Evolutionary conservation across 352 stramenopile species (phyloP), one percentile per base, ranked within the genome.

Genomic region (Globisporangium spiculum): DNA sequence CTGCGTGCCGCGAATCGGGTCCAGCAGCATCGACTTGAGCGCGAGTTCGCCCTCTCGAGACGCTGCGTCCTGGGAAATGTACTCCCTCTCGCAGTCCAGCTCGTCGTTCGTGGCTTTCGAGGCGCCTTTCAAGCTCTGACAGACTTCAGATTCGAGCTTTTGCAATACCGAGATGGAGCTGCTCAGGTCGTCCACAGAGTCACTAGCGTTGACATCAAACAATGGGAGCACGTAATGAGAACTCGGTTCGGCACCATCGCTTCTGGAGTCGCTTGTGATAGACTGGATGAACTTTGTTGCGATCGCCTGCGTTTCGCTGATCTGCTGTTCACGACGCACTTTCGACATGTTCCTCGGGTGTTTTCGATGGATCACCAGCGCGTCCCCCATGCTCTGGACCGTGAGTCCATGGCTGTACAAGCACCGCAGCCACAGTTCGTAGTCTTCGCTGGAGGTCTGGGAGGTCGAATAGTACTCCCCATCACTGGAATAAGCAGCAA

Each of bases 401-500:
- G 67, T 79, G 12, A 88, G 63, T 0, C 76, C 66, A 69, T 82
- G 66, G 9, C 46, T 48, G 32, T 75, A 73, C 50, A 76, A 66
- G 30, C 89, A 78, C 4, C 86, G 80, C 14, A 96, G 67, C 89
- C 89, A 96, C 20, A 96, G 63, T 50, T 93, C 83, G 65, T 96
- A 96, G 60, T 96, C 89, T 68, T 96, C 89, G 22, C 83, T 84
- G 36, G 70, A 74, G 27, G 46, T 61, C n/a, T 67, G 66, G 20
- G 67, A 55, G 66, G 20, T 66, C 34, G 80, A 80, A 2, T 32
- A 32, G 67, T 91, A 94, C 26, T 68, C 60, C 10, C 4, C 20
- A 38, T 38, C 9, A 26, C 32, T 18, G 22, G 86, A 72, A 3
- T 61, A 60, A 52, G 60, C 61, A 1, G 52, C 63, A 27, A 65